Base-by-base conservation (phyloP, 148 eudicot species). In the Amaranthus cruentus region DNA sequence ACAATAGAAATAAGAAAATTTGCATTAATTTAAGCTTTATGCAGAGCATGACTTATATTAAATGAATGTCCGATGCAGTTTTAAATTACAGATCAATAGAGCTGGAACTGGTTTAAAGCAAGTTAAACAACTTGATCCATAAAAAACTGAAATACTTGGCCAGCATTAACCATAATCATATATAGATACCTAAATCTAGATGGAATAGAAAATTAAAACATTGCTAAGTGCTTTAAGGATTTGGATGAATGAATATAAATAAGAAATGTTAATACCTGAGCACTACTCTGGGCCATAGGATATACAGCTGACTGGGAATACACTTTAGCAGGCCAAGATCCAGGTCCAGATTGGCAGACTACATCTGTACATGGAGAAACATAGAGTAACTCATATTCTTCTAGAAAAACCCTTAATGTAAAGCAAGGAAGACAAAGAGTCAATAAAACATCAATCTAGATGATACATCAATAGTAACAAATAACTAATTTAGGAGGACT, bases 301-400 rank as follows among this genome's bases (percentile, higher is more conserved):
- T 90, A 84, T 76, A 87, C 7, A 77, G 99, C 97, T 68, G 99
- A 87, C 77, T 92, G 84, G 53, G 97, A 87, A 80, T 95, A 95
- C 64, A 95, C 83, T 66, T 47, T 83, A 58, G 94, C 90, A 81
- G 99, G 93, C 99, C 97, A 95, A 73, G 92, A 83, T 73, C 99
- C 99, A 53, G 99, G 99, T 76, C 99, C 99, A 77, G 99, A 95
- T 85, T 95, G 99, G 84, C 96, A 90, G 60, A 95, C 92, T 75
- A 92, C 56, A 90, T 93, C 98, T 93, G 91, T 68, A 62, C 57
- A 80, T 57, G 80, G 67, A 73, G 71, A 47, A 80, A 13, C 58
- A 54, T 47, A 42, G 43, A 9, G 6, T 67, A 49, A 78, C 13
- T 18, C 10, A 43, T 66, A 44, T 66, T 43, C 48, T 73, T 13